Evolutionary conservation across 2,329 filamentous ascomycete species (phyloP).

Genomic region (Aspergillus sp.): DNA sequence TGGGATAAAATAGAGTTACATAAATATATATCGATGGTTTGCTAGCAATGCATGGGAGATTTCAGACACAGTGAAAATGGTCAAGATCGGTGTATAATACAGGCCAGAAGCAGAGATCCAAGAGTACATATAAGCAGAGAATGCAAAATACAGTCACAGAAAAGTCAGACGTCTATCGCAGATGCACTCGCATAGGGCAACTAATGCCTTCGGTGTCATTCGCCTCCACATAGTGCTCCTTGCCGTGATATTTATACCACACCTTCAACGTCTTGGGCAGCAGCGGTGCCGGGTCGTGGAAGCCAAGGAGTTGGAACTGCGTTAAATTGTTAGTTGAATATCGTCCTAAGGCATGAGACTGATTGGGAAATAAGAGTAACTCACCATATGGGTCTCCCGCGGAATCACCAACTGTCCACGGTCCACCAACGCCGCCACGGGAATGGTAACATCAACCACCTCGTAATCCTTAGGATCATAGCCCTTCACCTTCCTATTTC

Average conservation of each 20-base stretch:
- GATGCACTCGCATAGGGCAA: slow-evolving; percentile 35
- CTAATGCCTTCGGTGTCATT: slow-evolving; percentile 29
- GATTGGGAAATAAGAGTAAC: not conserved
- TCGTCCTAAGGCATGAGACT: not conserved
- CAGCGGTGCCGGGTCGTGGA: slow-evolving; percentile 39
- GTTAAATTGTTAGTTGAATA: slow-evolving; percentile 10
- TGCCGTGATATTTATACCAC: slow-evolving; percentile 36
- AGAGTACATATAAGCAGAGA: not conserved
- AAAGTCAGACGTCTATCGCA: slow-evolving; percentile 7
- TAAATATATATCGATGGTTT: too few relatives aligned
- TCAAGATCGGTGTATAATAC: not conserved
- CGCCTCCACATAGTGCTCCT: slow-evolving; percentile 33
- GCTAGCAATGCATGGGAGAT: not conserved
- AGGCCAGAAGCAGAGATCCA: not conserved
- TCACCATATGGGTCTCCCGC: slow-evolving; percentile 30
- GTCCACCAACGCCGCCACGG: slow-evolving; percentile 40
- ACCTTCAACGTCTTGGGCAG: slow-evolving; percentile 34
- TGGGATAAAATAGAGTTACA: not conserved
- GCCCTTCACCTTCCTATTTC: slow-evolving; percentile 16
- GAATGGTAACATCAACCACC: slow-evolving; percentile 36
- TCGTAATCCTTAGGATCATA: slow-evolving; percentile 17
- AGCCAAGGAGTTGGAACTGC: slow-evolving; percentile 38
- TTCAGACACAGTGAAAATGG: too few relatives aligned
- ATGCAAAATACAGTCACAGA: not conserved
- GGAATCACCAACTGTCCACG: slow-evolving; percentile 34